Base-by-base conservation (phyloP, 176 grass and related monocot species). In the Triticum monococcum region DNA sequence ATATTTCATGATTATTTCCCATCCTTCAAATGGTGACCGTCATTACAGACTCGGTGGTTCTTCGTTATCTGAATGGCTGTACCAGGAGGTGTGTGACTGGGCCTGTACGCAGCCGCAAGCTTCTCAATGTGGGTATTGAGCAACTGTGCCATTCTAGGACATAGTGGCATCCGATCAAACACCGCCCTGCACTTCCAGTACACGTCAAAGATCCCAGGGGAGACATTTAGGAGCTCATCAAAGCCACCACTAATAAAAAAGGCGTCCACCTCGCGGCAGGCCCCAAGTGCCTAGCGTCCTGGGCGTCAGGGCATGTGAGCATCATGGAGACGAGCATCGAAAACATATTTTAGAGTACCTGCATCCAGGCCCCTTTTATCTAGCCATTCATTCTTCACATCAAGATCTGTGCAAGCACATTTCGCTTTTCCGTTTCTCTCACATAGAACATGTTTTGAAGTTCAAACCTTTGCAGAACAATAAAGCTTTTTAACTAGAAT, bases 71-170 rank as follows among this genome's bases (percentile, higher is more conserved):
- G 89, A 88, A 95, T 94, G 65, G 93, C 81, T 23, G 86, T 89
- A 30, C 86, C 91, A 45, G 87, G 83, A 30, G 71, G 25, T 22
- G 93, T 93, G 68, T 88, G 91, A 72, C 90, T 95, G 59, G 92
- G 88, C 73, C 89, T 88, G 77, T 90, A 98, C 28, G 95, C 85
- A 70, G 94, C 89, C 4, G 89, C 91, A 28, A 98, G 88, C 83
- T 89, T 98, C 93, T 98, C 96, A 16, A 91, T 98, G 80, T 97
- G 96, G 23, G 88, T 93, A 35, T 77, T 83, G 30, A 98, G 81
- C 16, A 92, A 84, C 56, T 86, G 89, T 45, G 89, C 89, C 88
- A 52, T 88, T 95, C 90, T 90, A 95, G 0, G 93, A 90, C 24
- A 92, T 74, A 40, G 9, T 0, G 40, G 77, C 88, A 93, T 93